phyloP scores from a whole-genome alignment of 2,329 filamentous ascomycete species.

The Zarea fungicola region DNA sequence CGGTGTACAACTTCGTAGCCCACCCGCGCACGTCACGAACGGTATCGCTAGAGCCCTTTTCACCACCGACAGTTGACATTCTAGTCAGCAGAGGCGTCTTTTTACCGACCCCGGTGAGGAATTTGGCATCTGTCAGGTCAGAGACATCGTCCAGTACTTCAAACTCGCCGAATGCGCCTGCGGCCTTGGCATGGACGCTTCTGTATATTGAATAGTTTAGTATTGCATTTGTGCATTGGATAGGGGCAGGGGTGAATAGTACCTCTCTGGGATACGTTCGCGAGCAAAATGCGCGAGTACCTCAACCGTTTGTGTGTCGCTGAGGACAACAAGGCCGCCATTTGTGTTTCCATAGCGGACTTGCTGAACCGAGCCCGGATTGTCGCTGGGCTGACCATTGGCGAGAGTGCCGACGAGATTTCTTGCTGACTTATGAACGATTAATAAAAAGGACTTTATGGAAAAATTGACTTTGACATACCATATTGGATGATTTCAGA shows the following conservation, averaged over 20 bases:
- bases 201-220: constrained; percentile 2
- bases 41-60: constrained; percentile 58
- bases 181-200: constrained; percentile 21
- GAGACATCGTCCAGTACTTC: constrained; percentile 51
- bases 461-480: no score
- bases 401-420: constrained; percentile 2
- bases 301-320: constrained; percentile 51
- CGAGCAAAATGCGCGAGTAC: constrained; percentile 52
- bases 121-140: constrained; percentile 46
- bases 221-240: neutral
- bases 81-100: constrained; percentile 42
- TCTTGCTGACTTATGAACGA: no score
- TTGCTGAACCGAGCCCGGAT: constrained; percentile 19
- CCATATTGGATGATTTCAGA: no score
- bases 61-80: constrained; percentile 63
- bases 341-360: constrained; percentile 22
- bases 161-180: constrained; percentile 46
- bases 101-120: constrained; percentile 45
- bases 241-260: neutral
- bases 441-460: no score
- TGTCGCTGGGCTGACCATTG: constrained; percentile 20
- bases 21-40: constrained; percentile 63
- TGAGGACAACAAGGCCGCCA: constrained; percentile 39
- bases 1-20: constrained; percentile 33
- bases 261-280: constrained; percentile 53